Percentiles rank a stretch among this genome's conserved stretches.
Conservation (phyloP, 208 protist species). For the Trypanosoma melophagium region DNA sequence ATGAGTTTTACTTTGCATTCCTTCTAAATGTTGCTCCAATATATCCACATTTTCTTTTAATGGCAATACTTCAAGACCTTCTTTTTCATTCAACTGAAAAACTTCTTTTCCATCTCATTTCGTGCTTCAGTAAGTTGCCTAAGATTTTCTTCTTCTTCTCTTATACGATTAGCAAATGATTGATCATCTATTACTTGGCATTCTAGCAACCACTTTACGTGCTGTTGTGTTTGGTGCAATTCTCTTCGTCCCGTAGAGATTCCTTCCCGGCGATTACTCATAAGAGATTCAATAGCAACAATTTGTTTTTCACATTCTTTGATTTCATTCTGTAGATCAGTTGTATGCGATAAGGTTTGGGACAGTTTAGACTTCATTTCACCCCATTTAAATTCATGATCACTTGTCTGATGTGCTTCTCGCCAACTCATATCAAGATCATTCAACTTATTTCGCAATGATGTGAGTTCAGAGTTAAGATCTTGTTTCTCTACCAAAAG, state of each 20-base stretch:
- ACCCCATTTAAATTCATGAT: slow-evolving; percentile 27
- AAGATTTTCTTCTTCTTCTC: slow-evolving; percentile 25
- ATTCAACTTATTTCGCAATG: slow-evolving; percentile 3
- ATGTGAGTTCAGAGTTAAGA: slow-evolving; percentile 4
- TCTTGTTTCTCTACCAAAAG: slow-evolving; percentile 1
- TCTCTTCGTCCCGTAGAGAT: slow-evolving; percentile 10
- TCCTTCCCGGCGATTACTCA: slow-evolving; percentile 3
- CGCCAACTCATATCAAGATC: not conserved
- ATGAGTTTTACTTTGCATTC: slow-evolving; percentile 23
- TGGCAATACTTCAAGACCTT: slow-evolving; percentile 13
- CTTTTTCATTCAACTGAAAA: not conserved
- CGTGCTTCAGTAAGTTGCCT: slow-evolving; percentile 17
- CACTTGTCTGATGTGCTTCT: not conserved
- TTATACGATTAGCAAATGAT: slow-evolving; percentile 7
- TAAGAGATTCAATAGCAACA: not conserved
- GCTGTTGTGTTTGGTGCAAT: slow-evolving; percentile 4
- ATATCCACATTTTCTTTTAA: slow-evolving; percentile 12
- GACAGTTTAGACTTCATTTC: slow-evolving; percentile 19
- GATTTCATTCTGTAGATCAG: slow-evolving; percentile 20
- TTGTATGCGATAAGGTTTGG: not conserved
- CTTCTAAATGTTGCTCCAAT: slow-evolving; percentile 23
- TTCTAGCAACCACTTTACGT: slow-evolving; percentile 25
- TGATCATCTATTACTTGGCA: slow-evolving; percentile 21
- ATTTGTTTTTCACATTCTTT: slow-evolving; percentile 16
- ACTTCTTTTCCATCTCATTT: slow-evolving; percentile 14